A percentile compares a stretch with the other conserved stretches of the same genome.
These are phyloP conservation scores for Pholiota microspora DNA, from an alignment of 768 basidiomycete species.

Conservation along the genomic window DNA sequence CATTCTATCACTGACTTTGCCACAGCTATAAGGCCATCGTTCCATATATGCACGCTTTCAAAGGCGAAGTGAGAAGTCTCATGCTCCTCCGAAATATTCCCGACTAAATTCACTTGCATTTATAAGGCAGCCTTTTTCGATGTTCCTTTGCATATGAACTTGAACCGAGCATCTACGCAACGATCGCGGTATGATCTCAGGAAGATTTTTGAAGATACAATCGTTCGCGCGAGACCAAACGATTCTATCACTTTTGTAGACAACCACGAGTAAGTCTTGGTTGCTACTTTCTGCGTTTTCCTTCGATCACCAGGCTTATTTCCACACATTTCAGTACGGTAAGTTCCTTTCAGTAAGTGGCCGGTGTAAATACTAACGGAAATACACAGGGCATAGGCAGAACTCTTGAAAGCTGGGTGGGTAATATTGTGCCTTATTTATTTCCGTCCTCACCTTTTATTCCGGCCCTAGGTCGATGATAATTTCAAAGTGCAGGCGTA, in stretches of 20 bases:
- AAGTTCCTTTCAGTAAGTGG: slow-evolving; percentile 17
- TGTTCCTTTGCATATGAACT: slow-evolving; percentile 84
- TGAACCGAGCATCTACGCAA: slow-evolving; percentile 71
- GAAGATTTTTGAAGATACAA: slow-evolving; percentile 64
- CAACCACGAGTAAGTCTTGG: slow-evolving; percentile 76
- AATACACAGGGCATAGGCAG: slow-evolving; percentile 57
- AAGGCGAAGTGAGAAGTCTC: slow-evolving; percentile 54
- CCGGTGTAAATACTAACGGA: not conserved
- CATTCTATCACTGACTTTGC: not conserved
- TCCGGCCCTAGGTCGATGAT: slow-evolving; percentile 49
- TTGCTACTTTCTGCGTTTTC: not conserved
- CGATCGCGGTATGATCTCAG: slow-evolving; percentile 74
- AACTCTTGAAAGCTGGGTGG: slow-evolving; percentile 80
- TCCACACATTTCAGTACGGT: slow-evolving; percentile 53
- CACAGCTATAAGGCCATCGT: slow-evolving; percentile 48
- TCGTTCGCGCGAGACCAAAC: slow-evolving; percentile 65
- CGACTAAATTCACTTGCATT: not conserved
- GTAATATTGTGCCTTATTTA: slow-evolving; percentile 18
- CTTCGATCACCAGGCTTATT: slow-evolving; percentile 7
- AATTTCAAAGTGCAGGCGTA: slow-evolving; percentile 84
- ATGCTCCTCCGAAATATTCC: slow-evolving; percentile 3
- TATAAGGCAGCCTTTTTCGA: slow-evolving; percentile 85
- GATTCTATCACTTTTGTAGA: slow-evolving; percentile 92
- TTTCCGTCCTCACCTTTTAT: too few species aligned
- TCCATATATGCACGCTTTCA: slow-evolving; percentile 58